Evolutionary conservation across 768 basidiomycete genomes (phyloP), one percentile per base, ranked within the genome.

Genomic region (Russula vinacea): DNA sequence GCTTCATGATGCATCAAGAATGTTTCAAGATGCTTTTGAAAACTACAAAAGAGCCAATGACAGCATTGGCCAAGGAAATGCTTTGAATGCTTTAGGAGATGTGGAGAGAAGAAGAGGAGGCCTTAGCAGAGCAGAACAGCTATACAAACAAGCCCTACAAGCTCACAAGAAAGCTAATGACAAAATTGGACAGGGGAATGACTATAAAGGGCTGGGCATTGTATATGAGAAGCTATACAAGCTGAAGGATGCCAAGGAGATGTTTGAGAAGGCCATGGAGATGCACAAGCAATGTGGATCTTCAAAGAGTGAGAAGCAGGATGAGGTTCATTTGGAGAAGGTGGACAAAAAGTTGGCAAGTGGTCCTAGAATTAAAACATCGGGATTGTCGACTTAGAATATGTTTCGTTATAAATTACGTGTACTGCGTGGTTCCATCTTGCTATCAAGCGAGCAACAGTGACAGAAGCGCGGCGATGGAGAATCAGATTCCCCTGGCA

Each of bases 141-240:
- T 56, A 14, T 65, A 65, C 9, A 51, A 44, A 9, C 37, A 37
- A 11, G 64, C 64, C 16, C 3, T 65, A 8, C 11, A 56, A 9
- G 64, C 64, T 19, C 64, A 65, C 22, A 35, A 44, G 19, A 60
- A 51, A 24, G 58, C 64, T 16, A n/a, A 60, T 55, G 64, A 65
- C 5, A 65, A 60, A 44, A 53, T 65, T 40, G 64, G 64, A 22
- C 64, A 65, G 42, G 64, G 64, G 1, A 65, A 65, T 44, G 64
- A 56, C 29, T 65, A 60, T 4, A 65, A 65, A 35, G 54, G 54
- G 7, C 42, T 65, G 9, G 64, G 64, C 1, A 56, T 56, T 35
- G 32, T 65, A 4, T 65, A 65, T 51, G 58, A 60, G 47, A 65
- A 65, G 47, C 49, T 35, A 24, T 5, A 44, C 3, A 65, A 55